Evolutionary conservation across 1,284 basidiomycete species (phyloP).

Genomic region (Microbotryum silenes-acaulis): DNA sequence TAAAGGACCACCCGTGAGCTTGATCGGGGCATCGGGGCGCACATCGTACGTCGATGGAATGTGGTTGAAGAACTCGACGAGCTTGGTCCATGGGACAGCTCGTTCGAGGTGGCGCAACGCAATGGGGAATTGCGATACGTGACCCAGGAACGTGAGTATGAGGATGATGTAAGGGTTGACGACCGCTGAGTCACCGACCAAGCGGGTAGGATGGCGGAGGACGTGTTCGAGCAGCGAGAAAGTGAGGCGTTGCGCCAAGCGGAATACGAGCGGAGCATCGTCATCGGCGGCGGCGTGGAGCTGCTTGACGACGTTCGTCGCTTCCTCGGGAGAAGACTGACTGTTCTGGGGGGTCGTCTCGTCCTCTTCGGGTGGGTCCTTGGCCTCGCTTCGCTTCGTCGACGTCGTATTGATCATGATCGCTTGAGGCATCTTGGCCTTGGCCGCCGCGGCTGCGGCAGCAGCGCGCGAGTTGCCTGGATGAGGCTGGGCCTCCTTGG

Average conservation of each 20-base stretch:
- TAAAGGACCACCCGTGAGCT: conserved; percentile 54
- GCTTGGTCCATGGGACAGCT: conserved; percentile 72
- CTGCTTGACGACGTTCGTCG: conserved; percentile 6
- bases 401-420: conserved; percentile 27
- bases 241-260: conserved; percentile 65
- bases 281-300: conserved; percentile 5
- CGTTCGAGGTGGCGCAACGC: conserved; percentile 60
- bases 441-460: conserved; percentile 14
- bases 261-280: conserved; percentile 53
- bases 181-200: conserved; percentile 41
- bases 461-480: not conserved
- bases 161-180: conserved; percentile 82
- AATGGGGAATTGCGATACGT: conserved; percentile 58
- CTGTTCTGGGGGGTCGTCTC: too few species aligned
- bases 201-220: conserved; percentile 47
- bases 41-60: conserved; percentile 45
- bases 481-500: conserved; percentile 5
- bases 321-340: too few species aligned
- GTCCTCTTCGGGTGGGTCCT: conserved; percentile 42
- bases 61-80: conserved; percentile 56
- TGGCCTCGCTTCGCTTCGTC: conserved; percentile 48
- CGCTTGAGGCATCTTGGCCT: conserved; percentile 38
- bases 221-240: conserved; percentile 69
- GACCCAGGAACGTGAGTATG: conserved; percentile 78
- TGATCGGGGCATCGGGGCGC: conserved; percentile 49